Percentiles rank a stretch among this genome's conserved stretches.
Conservation (phyloP, 805 yeast species). For the Cyberlindnera samutprakarnensis region DNA sequence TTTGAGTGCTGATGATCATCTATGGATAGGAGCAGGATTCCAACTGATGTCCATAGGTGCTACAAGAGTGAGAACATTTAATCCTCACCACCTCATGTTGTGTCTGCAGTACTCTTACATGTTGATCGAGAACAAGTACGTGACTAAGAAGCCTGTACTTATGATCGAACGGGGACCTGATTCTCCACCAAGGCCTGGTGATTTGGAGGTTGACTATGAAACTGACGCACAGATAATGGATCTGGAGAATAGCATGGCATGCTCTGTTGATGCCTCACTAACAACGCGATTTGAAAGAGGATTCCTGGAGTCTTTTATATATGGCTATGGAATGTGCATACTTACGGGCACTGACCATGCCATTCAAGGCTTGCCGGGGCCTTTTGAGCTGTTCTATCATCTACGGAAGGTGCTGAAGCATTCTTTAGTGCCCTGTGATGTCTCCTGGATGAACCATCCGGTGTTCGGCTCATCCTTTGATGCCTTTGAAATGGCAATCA, state of each 20-base stretch:
- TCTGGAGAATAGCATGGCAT: constrained; percentile 9
- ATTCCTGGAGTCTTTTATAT: constrained; percentile 36
- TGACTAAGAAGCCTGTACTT: not conserved
- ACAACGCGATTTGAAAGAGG: constrained; percentile 22
- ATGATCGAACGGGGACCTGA: not conserved
- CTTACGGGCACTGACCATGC: constrained; percentile 27
- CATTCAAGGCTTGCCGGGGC: constrained; percentile 31
- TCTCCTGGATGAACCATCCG: constrained; percentile 36
- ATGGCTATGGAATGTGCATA: constrained; percentile 33
- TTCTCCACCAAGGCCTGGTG: not conserved
- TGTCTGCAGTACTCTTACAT: constrained; percentile 29
- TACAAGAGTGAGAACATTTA: constrained; percentile 23
- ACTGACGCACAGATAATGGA: constrained; percentile 18
- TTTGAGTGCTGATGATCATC: constrained; percentile 15
- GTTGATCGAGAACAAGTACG: constrained; percentile 20
- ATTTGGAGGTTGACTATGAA: constrained; percentile 8
- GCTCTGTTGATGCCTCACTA: constrained; percentile 1
- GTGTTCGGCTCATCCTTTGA: constrained; percentile 31
- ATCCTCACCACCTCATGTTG: constrained; percentile 7
- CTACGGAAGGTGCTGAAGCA: constrained; percentile 24
- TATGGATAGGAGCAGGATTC: constrained; percentile 34
- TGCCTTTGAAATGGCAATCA: constrained; percentile 28
- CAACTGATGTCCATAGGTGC: constrained; percentile 32
- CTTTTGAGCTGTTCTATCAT: constrained; percentile 30
- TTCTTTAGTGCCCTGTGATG: constrained; percentile 29